Base-by-base conservation (phyloP, 2,329 filamentous ascomycete genomes). In the Teratosphaeria nubilosa region DNA sequence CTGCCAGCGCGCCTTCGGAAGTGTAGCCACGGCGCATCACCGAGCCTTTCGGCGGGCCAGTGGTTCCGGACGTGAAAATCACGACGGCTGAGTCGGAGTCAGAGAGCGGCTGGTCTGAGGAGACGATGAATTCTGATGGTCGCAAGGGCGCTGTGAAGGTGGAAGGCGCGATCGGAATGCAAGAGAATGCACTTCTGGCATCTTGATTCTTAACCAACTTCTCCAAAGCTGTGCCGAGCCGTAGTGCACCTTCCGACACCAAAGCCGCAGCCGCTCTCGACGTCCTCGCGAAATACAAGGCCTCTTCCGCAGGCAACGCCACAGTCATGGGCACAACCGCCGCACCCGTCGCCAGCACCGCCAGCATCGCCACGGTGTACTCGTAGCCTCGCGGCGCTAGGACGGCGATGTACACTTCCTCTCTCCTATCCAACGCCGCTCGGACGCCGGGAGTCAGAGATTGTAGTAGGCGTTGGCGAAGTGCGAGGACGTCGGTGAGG, bases 21-120 rank as follows among this genome's bases (percentile, higher is more conserved):
- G 73, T 68, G 60, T 73, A 77, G 1, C 71, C 69, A 41, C 75
- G 67, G 10, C 74, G 70, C 75, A 77, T 77, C 0, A 78, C 73
- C 27, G 74, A 73, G 16, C 74, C 76, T 61, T 78, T 78, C 0
- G 76, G 76, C 0, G 72, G 72, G 0, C 76, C 76, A 1, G 76
- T 78, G 0, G 75, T 78, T 1, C 76, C 76, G n/a, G 73, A 76
- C 3, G 75, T 78, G 66, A 77, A 78, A 25, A 78, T 77, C 2
- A 78, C 75, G 5, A 77, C 70, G 4, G 70, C 73, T 1, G 73
- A 71, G 16, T 62, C 72, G 57, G 72, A 76, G 53, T 77, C 73
- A 51, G 74, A 69, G 14, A 76, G 65, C 11, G 70, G 70, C 16
- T 68, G 65, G 58, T 76, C 71, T 1, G 74, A 75, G 0, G 75